Conservation (phyloP, 2,329 filamentous ascomycete genomes). For the Botrytis byssoidea region DNA sequence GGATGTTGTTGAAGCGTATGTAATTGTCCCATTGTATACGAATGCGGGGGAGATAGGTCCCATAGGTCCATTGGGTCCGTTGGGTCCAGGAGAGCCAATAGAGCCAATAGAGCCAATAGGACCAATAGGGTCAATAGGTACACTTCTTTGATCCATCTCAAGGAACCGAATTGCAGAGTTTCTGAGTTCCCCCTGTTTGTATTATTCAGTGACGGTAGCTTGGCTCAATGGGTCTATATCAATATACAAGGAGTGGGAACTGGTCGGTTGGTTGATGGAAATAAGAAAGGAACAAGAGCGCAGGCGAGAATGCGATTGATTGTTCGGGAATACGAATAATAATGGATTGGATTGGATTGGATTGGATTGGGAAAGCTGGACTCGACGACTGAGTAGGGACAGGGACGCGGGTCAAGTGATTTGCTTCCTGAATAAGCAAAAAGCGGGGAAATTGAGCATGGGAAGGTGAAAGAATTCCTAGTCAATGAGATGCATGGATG, state of each 20-base stretch:
- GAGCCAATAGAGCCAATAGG: constrained; percentile 2
- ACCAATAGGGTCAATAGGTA: not conserved
- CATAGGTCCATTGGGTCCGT: not conserved
- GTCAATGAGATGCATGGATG: too few species aligned
- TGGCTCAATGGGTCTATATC: not conserved
- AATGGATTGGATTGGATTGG: too few species aligned
- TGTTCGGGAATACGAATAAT: constrained; percentile 28
- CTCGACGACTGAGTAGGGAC: not conserved
- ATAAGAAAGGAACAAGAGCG: constrained; percentile 28
- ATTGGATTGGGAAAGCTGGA: not conserved
- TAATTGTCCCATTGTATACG: constrained; percentile 21
- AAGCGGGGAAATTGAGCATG: not conserved
- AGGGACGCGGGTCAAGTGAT: not conserved
- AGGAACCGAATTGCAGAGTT: not conserved
- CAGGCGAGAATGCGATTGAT: constrained; percentile 1
- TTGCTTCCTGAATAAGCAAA: not conserved
- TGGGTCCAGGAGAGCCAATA: not conserved
- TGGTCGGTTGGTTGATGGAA: constrained; percentile 38
- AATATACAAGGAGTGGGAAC: not conserved
- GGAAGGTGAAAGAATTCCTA: not conserved
- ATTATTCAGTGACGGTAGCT: not conserved
- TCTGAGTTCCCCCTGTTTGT: not conserved
- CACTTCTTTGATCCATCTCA: constrained; percentile 25
- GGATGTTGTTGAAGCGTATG: constrained; percentile 21
- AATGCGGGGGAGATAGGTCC: constrained; percentile 25